phyloP scores from a whole-genome alignment of 164 flowering plant genomes.

The Magnolia changhungtana region DNA sequence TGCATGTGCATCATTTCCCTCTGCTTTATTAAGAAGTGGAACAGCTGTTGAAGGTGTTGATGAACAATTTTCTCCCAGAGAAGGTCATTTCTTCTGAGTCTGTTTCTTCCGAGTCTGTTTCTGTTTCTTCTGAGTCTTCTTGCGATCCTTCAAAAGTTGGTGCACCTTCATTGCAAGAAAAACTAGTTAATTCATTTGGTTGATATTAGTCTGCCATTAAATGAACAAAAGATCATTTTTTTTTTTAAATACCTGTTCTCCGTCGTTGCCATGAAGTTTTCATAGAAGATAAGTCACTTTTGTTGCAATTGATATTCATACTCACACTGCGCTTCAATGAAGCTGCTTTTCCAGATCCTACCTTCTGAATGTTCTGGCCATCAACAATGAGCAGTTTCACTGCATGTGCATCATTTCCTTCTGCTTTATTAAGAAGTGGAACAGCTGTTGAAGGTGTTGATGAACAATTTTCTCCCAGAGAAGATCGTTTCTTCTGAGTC shows the following conservation, averaged over 20 bases:
- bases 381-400: constrained; percentile 60
- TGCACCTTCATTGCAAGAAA: constrained; percentile 61
- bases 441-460: constrained; percentile 31
- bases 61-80: constrained; percentile 47
- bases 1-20: constrained; percentile 49
- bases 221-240: neutral
- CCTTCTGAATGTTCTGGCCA: constrained; percentile 59
- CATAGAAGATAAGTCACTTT: constrained; percentile 41
- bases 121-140: constrained; percentile 38
- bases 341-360: constrained; percentile 61
- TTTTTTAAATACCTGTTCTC: constrained; percentile 45
- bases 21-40: constrained; percentile 43
- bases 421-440: constrained; percentile 43
- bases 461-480: constrained; percentile 47
- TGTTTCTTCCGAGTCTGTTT: too few species aligned
- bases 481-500: constrained; percentile 50
- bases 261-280: constrained; percentile 60
- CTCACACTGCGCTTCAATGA: constrained; percentile 49
- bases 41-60: constrained; percentile 31
- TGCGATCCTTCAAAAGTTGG: constrained; percentile 90
- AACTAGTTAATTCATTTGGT: constrained; percentile 15
- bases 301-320: constrained; percentile 43
- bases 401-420: constrained; percentile 47
- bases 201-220: neutral
- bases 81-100: constrained; percentile 37